Percentiles rank a stretch among this genome's conserved stretches.
Evolutionary conservation across 2,329 filamentous ascomycete species (phyloP).

Genomic region (Colletotrichum sp.): DNA sequence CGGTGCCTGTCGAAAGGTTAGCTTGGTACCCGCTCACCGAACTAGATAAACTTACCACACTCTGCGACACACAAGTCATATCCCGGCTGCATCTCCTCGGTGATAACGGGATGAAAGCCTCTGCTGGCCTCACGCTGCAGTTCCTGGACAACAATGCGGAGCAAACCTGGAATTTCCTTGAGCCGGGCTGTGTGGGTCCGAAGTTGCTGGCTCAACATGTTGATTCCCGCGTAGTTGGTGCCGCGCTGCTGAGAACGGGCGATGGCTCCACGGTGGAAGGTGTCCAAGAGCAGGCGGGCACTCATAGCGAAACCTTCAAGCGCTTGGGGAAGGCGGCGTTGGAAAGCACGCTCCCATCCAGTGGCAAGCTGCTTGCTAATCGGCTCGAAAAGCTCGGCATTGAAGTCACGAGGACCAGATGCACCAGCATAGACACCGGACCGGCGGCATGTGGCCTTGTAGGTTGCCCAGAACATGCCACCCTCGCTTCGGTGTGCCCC

Average conservation of each 20-base stretch:
- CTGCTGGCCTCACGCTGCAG: constrained; percentile 28
- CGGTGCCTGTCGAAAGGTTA: constrained; percentile 11
- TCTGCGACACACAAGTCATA: constrained; percentile 23
- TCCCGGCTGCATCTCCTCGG: constrained; percentile 23
- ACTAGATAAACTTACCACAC: not conserved
- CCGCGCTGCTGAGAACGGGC: constrained; percentile 13
- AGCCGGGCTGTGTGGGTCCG: constrained; percentile 15
- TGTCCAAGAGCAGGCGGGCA: not conserved
- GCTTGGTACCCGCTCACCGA: not conserved
- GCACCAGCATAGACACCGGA: constrained; percentile 23
- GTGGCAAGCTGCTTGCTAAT: constrained; percentile 23
- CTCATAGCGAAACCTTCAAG: not conserved
- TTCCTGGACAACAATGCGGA: constrained; percentile 14
- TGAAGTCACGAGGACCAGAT: constrained; percentile 27
- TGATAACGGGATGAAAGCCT: constrained; percentile 25
- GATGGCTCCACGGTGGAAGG: constrained; percentile 13
- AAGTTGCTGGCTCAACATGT: constrained; percentile 28
- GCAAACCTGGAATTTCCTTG: constrained; percentile 10
- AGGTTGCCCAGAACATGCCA: constrained; percentile 28
- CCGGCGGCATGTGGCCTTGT: constrained; percentile 29
- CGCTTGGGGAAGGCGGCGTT: constrained; percentile 23
- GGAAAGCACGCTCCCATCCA: constrained; percentile 31
- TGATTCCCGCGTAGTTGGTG: constrained; percentile 12
- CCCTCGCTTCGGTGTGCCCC: constrained; percentile 20
- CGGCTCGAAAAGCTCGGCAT: constrained; percentile 29